Percentiles rank a stretch among this genome's conserved stretches.
phyloP scores from a whole-genome alignment of 139 green algal genomes.

The Coelastrella sp. region DNA sequence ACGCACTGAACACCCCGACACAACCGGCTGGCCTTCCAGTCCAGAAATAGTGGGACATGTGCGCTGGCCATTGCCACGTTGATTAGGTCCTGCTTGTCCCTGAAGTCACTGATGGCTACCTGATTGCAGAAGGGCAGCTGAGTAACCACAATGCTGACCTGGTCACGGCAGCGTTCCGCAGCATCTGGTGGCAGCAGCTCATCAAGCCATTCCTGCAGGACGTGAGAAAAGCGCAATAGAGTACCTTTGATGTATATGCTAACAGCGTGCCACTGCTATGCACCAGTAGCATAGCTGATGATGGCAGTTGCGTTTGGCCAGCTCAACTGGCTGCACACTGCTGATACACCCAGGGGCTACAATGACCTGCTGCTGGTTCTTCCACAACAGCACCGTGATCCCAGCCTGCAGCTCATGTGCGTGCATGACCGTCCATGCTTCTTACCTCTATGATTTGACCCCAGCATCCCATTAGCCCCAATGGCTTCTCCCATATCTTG shows the following conservation, averaged over 20 bases:
- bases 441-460: constrained; percentile 57
- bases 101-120: constrained; percentile 59
- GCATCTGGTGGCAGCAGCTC: constrained; percentile 65
- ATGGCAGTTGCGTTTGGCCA: neutral
- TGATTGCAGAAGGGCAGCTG: constrained; percentile 46
- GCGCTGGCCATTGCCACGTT: constrained; percentile 59
- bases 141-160: constrained; percentile 44
- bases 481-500: constrained; percentile 65
- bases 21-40: constrained; percentile 51
- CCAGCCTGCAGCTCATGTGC: constrained; percentile 53
- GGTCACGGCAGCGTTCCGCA: constrained; percentile 42
- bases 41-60: constrained; percentile 63
- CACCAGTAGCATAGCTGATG: neutral
- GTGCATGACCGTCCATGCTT: constrained; percentile 54
- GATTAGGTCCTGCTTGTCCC: constrained; percentile 66
- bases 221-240: no score
- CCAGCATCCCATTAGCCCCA: constrained; percentile 60
- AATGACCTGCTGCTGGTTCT: neutral
- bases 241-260: neutral
- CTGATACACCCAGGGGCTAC: neutral
- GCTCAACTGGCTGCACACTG: neutral
- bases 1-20: constrained; percentile 55
- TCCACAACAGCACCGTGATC: constrained; percentile 58
- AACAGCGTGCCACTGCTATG: neutral
- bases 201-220: constrained; percentile 58